phyloP scores from a whole-genome alignment of 169 alveolate genomes.

The Plasmodium inui region DNA sequence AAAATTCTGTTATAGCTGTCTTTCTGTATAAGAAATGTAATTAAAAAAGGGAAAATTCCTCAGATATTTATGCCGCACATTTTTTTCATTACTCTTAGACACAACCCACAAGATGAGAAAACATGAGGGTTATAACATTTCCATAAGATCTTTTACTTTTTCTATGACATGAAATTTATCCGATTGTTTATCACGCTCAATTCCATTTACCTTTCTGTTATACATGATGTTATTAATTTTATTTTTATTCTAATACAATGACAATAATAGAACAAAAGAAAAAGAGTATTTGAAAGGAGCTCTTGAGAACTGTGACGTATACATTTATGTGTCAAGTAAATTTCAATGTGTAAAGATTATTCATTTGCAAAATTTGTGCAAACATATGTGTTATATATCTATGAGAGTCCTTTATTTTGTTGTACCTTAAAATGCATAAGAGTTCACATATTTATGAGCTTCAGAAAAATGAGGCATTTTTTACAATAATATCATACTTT shows the following conservation, averaged over 20 bases:
- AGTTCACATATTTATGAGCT: neutral
- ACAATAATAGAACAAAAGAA: neutral
- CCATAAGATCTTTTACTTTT: neutral
- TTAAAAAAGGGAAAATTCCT: neutral
- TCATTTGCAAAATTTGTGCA: neutral
- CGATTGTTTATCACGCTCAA: neutral
- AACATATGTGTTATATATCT: neutral
- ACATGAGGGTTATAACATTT: neutral
- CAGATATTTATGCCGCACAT: neutral
- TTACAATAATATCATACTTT: neutral
- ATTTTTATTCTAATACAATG: neutral
- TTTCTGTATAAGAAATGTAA: neutral
- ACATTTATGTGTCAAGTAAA: neutral
- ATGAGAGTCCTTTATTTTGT: neutral
- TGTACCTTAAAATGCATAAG: neutral
- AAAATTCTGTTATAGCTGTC: neutral
- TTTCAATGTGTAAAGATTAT: slow-evolving; percentile 2
- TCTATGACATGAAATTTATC: neutral
- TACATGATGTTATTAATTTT: neutral
- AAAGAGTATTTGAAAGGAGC: neutral
- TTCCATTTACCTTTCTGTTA: neutral
- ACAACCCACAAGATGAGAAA: neutral
- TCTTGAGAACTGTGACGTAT: neutral
- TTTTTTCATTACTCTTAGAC: neutral
- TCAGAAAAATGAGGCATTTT: neutral